phyloP scores from a whole-genome alignment of 225 moss, liverwort and hornwort genomes.

The Physcomitrellopsis africana region DNA sequence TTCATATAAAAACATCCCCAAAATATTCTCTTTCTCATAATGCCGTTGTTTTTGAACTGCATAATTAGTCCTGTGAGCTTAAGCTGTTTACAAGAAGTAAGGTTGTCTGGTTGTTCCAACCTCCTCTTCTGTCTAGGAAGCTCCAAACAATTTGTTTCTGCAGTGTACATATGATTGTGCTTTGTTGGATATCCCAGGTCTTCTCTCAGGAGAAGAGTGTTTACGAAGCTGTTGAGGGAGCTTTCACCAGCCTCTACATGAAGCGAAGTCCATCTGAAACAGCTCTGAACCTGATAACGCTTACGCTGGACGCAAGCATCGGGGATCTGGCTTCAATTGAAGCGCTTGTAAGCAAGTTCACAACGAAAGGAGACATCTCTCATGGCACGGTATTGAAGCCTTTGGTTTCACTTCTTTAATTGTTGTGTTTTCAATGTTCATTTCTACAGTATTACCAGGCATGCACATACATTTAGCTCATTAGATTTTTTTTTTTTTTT shows the following conservation, averaged over 20 bases:
- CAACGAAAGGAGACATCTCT: slow-evolving; percentile 65
- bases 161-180: slow-evolving; percentile 21
- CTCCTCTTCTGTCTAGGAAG: slow-evolving; percentile 3
- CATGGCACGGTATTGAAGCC: slow-evolving; percentile 71
- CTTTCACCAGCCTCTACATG: slow-evolving; percentile 81
- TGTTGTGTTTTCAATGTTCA: slow-evolving; percentile 17
- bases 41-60: background rate
- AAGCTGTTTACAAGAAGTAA: background rate
- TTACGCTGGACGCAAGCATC: slow-evolving; percentile 85
- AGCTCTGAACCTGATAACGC: slow-evolving; percentile 73
- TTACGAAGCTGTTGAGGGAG: slow-evolving; percentile 77
- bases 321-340: slow-evolving; percentile 96
- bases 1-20: background rate
- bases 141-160: slow-evolving; percentile 3
- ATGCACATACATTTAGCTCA: slow-evolving; percentile 21
- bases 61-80: background rate
- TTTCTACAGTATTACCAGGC: slow-evolving; percentile 13
- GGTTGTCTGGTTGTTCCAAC: slow-evolving; percentile 15
- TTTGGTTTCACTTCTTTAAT: slow-evolving; percentile 25
- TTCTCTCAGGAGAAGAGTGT: slow-evolving; percentile 86
- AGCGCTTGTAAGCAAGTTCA: slow-evolving; percentile 82
- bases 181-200: slow-evolving; percentile 56
- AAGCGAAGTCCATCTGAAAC: slow-evolving; percentile 78
- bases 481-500: slow-evolving; percentile 10
- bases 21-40: slow-evolving; percentile 3